Base-by-base conservation (phyloP, 306 rosid genomes). In the Cicer chorassanicum region DNA sequence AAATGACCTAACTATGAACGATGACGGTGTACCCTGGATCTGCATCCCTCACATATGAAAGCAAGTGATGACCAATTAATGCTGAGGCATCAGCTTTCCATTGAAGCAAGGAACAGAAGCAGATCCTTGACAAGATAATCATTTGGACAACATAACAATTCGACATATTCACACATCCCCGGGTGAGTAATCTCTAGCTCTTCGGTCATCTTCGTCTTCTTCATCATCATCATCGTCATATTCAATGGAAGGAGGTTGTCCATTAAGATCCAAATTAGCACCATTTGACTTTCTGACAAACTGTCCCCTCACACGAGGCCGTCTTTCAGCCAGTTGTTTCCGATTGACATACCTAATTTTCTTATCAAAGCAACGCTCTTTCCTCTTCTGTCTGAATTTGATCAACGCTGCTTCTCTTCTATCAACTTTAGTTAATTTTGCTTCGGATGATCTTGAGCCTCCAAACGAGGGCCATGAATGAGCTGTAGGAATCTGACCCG, bases 371-470 rank as follows among this genome's bases (percentile, higher is more conserved):
- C 97, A 92, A 1, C 99, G 90, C 49, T 95, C 98, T 84, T 92
- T 92, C 79, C 97, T 89, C 82, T 95, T 95, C 83, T 95, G 98
- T 84, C 97, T 85, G 76, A 95, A 95, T 82, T 95, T 95, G 68
- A 92, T 87, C 87, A 95, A 72, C 14, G 98, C 98, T 48, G 98
- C 99, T 82, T 92, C 99, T 88, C 99, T 95, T 80, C 98, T 86
- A 72, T 92, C 97, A 46, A 85, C 90, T 82, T 92, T 92, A 68
- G 82, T 89, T 43, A 81, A 39, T 44, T 85, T 84, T 75, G 82
- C 83, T 70, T 95, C 97, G 1, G 82, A 66, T 34, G 91, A 73
- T 56, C 82, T 65, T 53, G 92, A 80, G 61, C 66, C 82, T 82
- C 93, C 98, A 36, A 84, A 81, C 2, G 89, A 80, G 46, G 88